A percentile compares a stretch with the other conserved stretches of the same genome.
These are phyloP conservation scores for Piper longum DNA, from an alignment of 164 flowering plant genomes.

Conservation along the genomic window DNA sequence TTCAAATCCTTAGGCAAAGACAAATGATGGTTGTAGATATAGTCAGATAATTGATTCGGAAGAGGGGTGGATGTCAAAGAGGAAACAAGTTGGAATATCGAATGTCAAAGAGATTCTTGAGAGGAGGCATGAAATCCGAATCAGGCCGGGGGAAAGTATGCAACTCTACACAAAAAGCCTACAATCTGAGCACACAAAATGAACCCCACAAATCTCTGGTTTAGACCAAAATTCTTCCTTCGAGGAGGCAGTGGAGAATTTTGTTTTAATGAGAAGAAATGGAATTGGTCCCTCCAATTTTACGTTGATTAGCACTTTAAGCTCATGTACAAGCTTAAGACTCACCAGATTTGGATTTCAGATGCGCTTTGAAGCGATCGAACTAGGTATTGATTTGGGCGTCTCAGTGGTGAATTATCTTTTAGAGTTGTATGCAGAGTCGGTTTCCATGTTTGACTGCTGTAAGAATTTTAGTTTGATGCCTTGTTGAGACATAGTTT, in stretches of 20 bases:
- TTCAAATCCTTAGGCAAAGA: no score
- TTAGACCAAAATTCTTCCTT: conserved; percentile 64
- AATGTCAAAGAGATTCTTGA: no score
- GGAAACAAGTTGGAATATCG: no score
- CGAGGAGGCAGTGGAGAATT: conserved; percentile 41
- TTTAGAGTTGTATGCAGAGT: conserved; percentile 52
- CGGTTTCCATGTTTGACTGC: conserved; percentile 33
- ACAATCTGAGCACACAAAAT: no score
- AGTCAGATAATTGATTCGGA: no score
- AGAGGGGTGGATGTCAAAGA: no score
- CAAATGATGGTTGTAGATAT: no score
- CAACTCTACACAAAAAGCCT: no score
- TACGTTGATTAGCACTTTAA: conserved; percentile 68
- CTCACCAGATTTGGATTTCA: conserved; percentile 38
- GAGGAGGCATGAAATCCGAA: no score
- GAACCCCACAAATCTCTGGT: no score
- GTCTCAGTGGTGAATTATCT: conserved; percentile 85
- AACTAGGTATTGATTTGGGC: conserved; percentile 68
- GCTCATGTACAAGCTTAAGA: conserved; percentile 72
- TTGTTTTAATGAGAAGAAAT: conserved; percentile 35
- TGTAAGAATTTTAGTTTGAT: conserved; percentile 47
- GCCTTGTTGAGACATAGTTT: conserved; percentile 52
- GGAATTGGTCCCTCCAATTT: conserved; percentile 50
- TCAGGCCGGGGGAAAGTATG: no score
- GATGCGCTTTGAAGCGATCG: conserved; percentile 53